Conservation (phyloP, 2,329 filamentous ascomycete species). For the Botrytis aclada region DNA sequence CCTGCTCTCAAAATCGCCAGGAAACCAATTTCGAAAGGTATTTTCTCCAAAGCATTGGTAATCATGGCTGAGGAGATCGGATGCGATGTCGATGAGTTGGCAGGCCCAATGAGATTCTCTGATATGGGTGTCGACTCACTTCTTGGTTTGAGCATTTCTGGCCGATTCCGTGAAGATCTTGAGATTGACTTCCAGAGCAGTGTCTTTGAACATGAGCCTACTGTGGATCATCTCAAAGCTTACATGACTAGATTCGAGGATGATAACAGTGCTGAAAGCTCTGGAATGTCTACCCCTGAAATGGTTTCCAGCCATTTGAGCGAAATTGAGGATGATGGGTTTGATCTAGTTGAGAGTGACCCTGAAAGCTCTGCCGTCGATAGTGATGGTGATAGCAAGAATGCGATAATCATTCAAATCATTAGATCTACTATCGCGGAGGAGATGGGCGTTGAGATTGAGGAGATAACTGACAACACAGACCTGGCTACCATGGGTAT, state of each 20-base stretch:
- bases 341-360: conserved; percentile 10
- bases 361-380: background rate
- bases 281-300: conserved; percentile 14
- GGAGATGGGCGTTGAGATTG: conserved; percentile 19
- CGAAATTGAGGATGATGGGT: conserved; percentile 2
- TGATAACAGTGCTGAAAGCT: background rate
- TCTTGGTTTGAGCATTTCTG: conserved; percentile 54
- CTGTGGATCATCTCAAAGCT: conserved; percentile 21
- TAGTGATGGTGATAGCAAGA: background rate
- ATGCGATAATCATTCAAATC: conserved; percentile 16
- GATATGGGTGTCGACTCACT: conserved; percentile 61
- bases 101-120: conserved; percentile 51
- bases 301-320: conserved; percentile 7
- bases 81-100: conserved; percentile 52
- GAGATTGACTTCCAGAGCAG: conserved; percentile 50
- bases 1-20: conserved; percentile 20
- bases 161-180: conserved; percentile 55
- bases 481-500: conserved; percentile 20
- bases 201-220: conserved; percentile 42
- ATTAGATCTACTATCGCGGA: conserved; percentile 26
- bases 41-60: conserved; percentile 44
- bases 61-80: conserved; percentile 56
- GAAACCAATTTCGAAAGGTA: conserved; percentile 31
- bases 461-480: conserved; percentile 19
- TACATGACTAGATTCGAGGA: conserved; percentile 19